These are phyloP conservation scores for Rehmannia glutinosa DNA, from an alignment of 257 asterid species.

Conservation along the genomic window DNA sequence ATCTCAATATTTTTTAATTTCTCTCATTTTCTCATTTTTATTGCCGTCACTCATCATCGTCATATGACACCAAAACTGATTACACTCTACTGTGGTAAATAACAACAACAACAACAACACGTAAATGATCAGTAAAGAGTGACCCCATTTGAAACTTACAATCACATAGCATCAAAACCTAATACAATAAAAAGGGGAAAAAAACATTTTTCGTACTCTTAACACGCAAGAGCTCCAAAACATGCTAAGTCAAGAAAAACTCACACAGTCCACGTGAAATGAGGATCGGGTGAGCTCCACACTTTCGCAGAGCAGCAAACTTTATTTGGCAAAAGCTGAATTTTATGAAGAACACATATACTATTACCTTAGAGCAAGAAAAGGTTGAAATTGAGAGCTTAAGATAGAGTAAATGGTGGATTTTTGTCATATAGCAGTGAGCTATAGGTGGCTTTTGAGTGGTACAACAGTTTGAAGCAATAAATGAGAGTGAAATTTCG, in stretches of 20 bases:
- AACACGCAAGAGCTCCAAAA: conserved; percentile 16
- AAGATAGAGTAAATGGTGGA: conserved; percentile 27
- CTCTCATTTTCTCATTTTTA: no score
- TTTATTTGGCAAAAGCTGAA: conserved; percentile 8
- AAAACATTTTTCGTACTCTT: conserved; percentile 22
- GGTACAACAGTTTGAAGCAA: conserved; percentile 38
- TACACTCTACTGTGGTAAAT: no score
- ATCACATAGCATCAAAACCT: background rate
- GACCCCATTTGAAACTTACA: background rate
- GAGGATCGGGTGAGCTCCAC: conserved; percentile 24
- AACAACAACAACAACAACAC: background rate
- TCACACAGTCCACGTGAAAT: conserved; percentile 33
- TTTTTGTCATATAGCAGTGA: conserved; percentile 13
- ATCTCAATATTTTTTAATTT: no score
- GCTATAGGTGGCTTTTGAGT: conserved; percentile 28
- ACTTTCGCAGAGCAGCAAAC: conserved; percentile 19
- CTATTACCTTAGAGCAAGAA: no score
- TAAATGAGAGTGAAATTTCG: conserved; percentile 45
- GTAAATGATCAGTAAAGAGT: conserved; percentile 1
- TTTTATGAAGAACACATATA: conserved; percentile 14
- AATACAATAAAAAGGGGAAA: background rate
- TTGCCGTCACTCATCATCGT: no score
- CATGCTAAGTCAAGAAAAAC: conserved; percentile 28
- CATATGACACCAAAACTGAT: no score
- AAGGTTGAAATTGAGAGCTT: conserved; percentile 14